phyloP scores from a whole-genome alignment of 1,284 basidiomycete genomes.

The Moesziomyces sp. region DNA sequence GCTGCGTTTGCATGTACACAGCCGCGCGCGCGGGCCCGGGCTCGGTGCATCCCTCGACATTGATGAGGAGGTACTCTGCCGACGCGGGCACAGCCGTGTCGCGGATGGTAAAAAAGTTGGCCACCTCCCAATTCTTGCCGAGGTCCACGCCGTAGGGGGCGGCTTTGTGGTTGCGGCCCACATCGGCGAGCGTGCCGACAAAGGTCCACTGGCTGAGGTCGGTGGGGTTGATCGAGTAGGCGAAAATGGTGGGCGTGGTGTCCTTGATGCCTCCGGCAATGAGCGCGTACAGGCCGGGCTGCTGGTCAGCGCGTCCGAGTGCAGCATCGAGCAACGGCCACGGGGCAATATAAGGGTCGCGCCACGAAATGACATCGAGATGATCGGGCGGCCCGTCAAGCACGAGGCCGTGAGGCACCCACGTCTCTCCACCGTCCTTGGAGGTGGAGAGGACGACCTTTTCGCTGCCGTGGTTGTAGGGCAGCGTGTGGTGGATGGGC shows the following conservation, averaged over 20 bases:
- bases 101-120: constrained; percentile 48
- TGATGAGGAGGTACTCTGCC: constrained; percentile 46
- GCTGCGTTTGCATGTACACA: constrained; percentile 29
- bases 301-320: constrained; percentile 17
- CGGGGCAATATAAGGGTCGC: constrained; percentile 49
- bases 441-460: constrained; percentile 54
- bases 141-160: constrained; percentile 45
- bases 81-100: constrained; percentile 2
- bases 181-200: constrained; percentile 41
- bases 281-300: constrained; percentile 40
- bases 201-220: constrained; percentile 49
- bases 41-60: constrained; percentile 44
- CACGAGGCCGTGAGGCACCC: constrained; percentile 36
- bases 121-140: constrained; percentile 58
- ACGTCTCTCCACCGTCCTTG: constrained; percentile 46
- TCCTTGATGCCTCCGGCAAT: constrained; percentile 52
- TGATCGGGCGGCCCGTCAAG: constrained; percentile 44
- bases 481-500: constrained; percentile 53
- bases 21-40: constrained; percentile 38
- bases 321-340: constrained; percentile 50
- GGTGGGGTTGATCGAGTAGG: constrained; percentile 39
- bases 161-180: constrained; percentile 37
- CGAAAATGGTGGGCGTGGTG: constrained; percentile 48
- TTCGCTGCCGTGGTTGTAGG: constrained; percentile 51
- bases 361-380: constrained; percentile 51